Evolutionary conservation across 1,284 basidiomycete genomes (phyloP), one percentile per base, ranked within the genome.

Genomic region (Stygiomarasmius scandens): DNA sequence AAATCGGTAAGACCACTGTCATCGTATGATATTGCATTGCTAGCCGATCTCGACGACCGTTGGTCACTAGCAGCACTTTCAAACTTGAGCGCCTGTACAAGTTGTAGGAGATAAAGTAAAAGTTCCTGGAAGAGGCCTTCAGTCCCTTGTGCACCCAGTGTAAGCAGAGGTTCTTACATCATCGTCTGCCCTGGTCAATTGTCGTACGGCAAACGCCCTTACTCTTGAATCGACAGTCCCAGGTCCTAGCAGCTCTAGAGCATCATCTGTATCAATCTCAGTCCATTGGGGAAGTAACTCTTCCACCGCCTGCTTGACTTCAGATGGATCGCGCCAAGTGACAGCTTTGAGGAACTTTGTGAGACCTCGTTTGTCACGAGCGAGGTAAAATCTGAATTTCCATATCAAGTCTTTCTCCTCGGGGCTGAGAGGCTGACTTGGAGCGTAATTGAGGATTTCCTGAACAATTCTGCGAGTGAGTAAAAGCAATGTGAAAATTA

Each of bases 281-380:
- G 93, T 95, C 97, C 96, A 99, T 71, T 96, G 89, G 0, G 96
- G 96, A 27, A 99, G 73, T 4, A 99, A 74, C 61, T 96, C 94
- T 70, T 99, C 96, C 1, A 98, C 96, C 0, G 96, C 97, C 71
- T 99, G 97, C 68, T 96, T 95, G 10, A 97, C 95, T 74, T 99
- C 97, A 2, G 92, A 92, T 0, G 90, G 85, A 70, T 99, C 97
- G 44, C 93, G 84, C 97, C 97, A 99, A 9, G 95, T 95, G 25
- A 99, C 97, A 27, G 95, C 96, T 74, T 96, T 98, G 59, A 99
- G 81, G 75, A 99, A 99, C 73, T 99, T 99, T 32, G 96, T 99
- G 25, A 99, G 81, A 2, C 93, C 94, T 19, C 90, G 85, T 70
- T 94, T 94, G 70, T 96, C 93, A 25, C 94, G 80, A 0, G 90